Base-by-base conservation (phyloP, 768 basidiomycete genomes). In the Nidularia pulvinata region DNA sequence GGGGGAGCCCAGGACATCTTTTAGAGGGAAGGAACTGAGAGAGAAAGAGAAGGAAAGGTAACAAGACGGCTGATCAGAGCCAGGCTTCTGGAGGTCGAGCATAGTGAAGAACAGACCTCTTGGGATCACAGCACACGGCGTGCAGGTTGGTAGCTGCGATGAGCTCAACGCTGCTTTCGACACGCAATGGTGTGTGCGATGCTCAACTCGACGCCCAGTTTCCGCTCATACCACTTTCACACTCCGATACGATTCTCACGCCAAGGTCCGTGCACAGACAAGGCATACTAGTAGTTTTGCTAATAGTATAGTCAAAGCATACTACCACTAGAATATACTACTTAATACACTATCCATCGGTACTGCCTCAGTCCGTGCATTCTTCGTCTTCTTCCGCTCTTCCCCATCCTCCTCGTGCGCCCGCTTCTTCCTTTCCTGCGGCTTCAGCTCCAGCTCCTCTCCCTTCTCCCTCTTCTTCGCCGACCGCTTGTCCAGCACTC, bases 61-160 rank as follows among this genome's bases (percentile, higher is more conserved):
- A 71, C 70, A 80, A 75, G 77, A 81, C 69, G 78, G 80, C 78
- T 79, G 75, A 84, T 86, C 77, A 87, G 84, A 83, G 84, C 77
- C 84, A 81, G 80, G 79, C 75, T 78, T 81, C 79, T 77, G 76
- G 83, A 82, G 83, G 86, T 83, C 86, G 88, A 85, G 88, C 89
- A 91, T 91, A 83, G 85, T 82, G 85, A 85, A 86, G 86, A 82
- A 93, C 90, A 89, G 90, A 93, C 90, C 90, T 93, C 89, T 88
- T 85, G 79, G 77, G 77, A 81, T 79, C 79, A 75, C 80, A 79
- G 76, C 77, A 77, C 71, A 71, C 64, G 60, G 72, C 71, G 73
- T 70, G 68, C 65, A 67, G 71, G 75, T 73, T 73, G 76, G 69
- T 70, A 66, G 57, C 63, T 59, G 61, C 69, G 62, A 65, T 58